Evolutionary conservation across 306 rosid genomes (phyloP), one percentile per base, ranked within the genome.

Genomic region (Acacia acuminata): DNA sequence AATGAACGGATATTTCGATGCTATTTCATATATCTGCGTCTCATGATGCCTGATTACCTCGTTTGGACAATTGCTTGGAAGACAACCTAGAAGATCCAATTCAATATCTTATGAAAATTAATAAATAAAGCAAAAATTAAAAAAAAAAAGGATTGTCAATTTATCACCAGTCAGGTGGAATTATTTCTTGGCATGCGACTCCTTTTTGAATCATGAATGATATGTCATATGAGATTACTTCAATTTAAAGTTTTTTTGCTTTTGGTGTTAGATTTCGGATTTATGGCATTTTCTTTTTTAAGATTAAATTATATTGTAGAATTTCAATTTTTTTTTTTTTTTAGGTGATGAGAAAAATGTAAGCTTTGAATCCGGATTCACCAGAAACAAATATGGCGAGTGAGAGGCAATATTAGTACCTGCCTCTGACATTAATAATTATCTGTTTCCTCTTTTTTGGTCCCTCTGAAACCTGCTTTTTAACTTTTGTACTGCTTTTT

Each of bases 381-480:
- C 17, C 34, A 60, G 66, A 60, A 60, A 22, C 66, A 61, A 13
- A 61, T 61, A 4, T 25, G 68, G 38, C 1, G 38, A 61, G 68
- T 11, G 68, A 25, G 36, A 4, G 68, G 38, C 36, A 25, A 61
- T 25, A 25, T 25, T 61, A 12, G 68, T 11, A 61, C 9, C 68
- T 24, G 73, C 8, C 15, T 16, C 48, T 17, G 73, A 22, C 76
- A 44, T 24, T 44, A 47, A 73, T 48, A 8, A 73, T 73, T 47
- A 8, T 8, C 4, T 73, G 61, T 13, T 48, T 27, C 77, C 10
- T 47, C 38, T 47, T 25, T 47, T 48, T 73, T 48, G 61, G 67
- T 61, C n/a, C 25, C 48, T 73, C 58, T 60, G 7, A 30, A 78
- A 65, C 82, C 63, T 32, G 67, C 67, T 84, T 75, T 38, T 25